Evolutionary conservation across 345 rosid species (phyloP).

Genomic region (Aethionema arabicum): DNA sequence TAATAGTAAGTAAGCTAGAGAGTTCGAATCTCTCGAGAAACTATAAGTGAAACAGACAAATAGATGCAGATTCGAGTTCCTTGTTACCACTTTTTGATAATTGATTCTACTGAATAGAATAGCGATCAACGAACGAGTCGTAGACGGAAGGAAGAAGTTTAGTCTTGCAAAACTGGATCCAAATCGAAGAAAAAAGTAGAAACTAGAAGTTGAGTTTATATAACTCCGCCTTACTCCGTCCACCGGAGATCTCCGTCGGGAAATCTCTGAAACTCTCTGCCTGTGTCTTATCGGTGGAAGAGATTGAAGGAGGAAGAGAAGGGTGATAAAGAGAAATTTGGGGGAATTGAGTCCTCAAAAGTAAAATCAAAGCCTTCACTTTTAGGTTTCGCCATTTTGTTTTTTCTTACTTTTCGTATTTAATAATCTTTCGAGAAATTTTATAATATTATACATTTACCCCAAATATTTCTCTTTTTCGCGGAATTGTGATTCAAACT

Average conservation of each 20-base stretch:
- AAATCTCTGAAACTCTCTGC: neutral
- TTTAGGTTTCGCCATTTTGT: constrained; percentile 11
- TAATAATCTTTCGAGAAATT: constrained; percentile 1
- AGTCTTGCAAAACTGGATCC: constrained; percentile 18
- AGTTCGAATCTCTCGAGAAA: neutral
- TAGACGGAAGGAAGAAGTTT: constrained; percentile 5
- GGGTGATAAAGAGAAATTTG: constrained; percentile 23
- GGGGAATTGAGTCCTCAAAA: constrained; percentile 29
- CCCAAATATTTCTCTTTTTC: constrained; percentile 10
- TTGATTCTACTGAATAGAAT: neutral
- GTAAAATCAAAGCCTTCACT: constrained; percentile 25
- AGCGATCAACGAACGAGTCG: constrained; percentile 25
- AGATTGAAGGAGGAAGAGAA: constrained; percentile 8
- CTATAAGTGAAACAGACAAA: neutral
- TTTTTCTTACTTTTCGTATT: constrained; percentile 25
- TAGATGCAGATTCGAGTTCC: constrained; percentile 11
- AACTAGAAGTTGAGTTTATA: neutral
- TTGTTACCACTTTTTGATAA: neutral
- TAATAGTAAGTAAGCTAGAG: neutral
- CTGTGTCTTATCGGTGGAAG: constrained; percentile 15
- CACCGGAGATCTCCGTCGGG: constrained; percentile 13
- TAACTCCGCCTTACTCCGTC: neutral
- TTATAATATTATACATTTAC: constrained; percentile 10
- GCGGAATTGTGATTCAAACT: constrained; percentile 13
- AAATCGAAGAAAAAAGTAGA: constrained; percentile 10